These are phyloP conservation scores for Monilinia laxa DNA, from an alignment of 2,329 filamentous ascomycete genomes.

Conservation along the genomic window DNA sequence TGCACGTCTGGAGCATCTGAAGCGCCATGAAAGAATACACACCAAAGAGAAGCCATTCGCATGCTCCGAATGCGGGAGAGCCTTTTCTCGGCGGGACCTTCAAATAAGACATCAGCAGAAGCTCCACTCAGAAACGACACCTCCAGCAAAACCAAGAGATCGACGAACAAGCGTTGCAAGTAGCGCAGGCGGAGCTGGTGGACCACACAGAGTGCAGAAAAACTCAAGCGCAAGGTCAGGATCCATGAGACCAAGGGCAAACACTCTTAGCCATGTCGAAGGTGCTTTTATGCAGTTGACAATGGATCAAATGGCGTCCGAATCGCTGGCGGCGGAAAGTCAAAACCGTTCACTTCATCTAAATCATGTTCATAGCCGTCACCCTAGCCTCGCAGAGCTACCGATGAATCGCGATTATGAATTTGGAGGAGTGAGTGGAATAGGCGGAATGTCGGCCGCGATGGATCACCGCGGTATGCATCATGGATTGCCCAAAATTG, in stretches of 20 bases:
- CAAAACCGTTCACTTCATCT: constrained; percentile 5
- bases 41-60: constrained; percentile 98
- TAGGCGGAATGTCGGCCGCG: constrained; percentile 63
- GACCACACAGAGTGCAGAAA: constrained; percentile 78
- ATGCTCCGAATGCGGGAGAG: constrained; percentile 89
- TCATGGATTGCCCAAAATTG: constrained; percentile 76
- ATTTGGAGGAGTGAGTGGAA: constrained; percentile 48
- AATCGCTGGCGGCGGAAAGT: constrained; percentile 44
- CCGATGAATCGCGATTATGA: constrained; percentile 61
- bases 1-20: constrained; percentile 91
- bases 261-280: constrained; percentile 95
- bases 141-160: constrained; percentile 81
- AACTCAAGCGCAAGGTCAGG: constrained; percentile 76
- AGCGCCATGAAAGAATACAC: constrained; percentile 96
- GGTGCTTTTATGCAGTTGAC: constrained; percentile 69
- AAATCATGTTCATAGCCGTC: constrained; percentile 51
- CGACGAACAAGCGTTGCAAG: constrained; percentile 84
- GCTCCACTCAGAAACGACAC: constrained; percentile 88
- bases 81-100: constrained; percentile 90
- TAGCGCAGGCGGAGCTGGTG: constrained; percentile 58
- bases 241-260: constrained; percentile 81
- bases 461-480: constrained; percentile 65
- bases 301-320: constrained; percentile 50
- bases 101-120: constrained; percentile 97
- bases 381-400: constrained; percentile 71